Conservation (phyloP, 345 rosid species). For the Chamaenerion angustifolium region DNA sequence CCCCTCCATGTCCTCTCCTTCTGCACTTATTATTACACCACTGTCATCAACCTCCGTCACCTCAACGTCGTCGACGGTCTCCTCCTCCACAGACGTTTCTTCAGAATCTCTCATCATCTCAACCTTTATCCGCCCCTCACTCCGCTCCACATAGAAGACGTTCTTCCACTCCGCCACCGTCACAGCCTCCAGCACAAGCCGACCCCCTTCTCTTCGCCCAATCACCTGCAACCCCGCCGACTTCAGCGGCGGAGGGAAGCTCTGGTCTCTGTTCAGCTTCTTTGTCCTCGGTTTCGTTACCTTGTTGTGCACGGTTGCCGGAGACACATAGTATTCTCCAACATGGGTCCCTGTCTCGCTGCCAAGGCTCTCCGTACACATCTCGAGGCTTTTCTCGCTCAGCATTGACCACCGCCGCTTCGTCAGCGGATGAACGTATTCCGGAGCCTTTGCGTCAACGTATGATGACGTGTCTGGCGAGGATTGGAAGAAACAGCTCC, state of each 20-base stretch:
- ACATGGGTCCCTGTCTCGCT: constrained; percentile 48
- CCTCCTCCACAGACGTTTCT: neutral
- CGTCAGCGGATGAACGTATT: constrained; percentile 41
- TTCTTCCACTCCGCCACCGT: constrained; percentile 15
- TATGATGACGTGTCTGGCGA: too few species aligned
- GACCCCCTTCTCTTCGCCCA: constrained; percentile 49
- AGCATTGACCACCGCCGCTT: constrained; percentile 26
- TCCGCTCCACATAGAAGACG: constrained; percentile 48
- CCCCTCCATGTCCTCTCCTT: constrained; percentile 14
- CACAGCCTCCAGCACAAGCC: constrained; percentile 54
- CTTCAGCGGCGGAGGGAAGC: constrained; percentile 79
- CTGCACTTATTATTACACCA: neutral
- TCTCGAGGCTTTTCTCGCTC: constrained; percentile 48
- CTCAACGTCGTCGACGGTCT: neutral
- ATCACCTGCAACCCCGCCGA: constrained; percentile 32
- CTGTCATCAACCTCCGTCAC: constrained; percentile 5
- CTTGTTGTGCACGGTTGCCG: neutral
- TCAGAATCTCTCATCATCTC: constrained; percentile 10
- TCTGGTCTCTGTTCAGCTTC: constrained; percentile 10
- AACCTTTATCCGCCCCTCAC: constrained; percentile 59
- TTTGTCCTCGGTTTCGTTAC: neutral
- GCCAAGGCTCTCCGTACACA: constrained; percentile 85
- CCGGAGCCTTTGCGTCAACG: constrained; percentile 6
- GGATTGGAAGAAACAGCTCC: constrained; percentile 2
- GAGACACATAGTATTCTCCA: neutral